A percentile compares a stretch with the other conserved stretches of the same genome.
Conservation (phyloP, 2,329 filamentous ascomycete genomes). For the Hypoxylon sp. region DNA sequence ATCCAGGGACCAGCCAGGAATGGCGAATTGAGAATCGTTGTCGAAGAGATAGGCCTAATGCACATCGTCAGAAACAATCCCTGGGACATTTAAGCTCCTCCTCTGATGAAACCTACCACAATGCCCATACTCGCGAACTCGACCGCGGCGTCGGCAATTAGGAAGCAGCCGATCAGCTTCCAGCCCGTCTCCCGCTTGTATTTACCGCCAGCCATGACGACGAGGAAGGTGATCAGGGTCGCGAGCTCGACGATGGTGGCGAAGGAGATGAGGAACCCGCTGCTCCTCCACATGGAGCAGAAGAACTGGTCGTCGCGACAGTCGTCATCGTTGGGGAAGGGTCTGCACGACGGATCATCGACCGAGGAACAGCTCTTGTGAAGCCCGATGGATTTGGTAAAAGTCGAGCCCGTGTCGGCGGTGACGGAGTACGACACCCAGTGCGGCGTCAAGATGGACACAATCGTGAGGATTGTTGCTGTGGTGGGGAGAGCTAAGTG, state of each 20-base stretch:
- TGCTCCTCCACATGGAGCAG: constrained; percentile 91
- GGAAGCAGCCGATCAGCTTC: constrained; percentile 78
- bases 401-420: constrained; percentile 62
- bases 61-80: constrained; percentile 2
- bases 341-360: constrained; percentile 71
- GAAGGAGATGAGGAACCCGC: constrained; percentile 90
- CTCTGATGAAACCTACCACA: constrained; percentile 73
- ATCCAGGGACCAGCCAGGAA: constrained; percentile 84
- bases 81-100: neutral
- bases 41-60: constrained; percentile 84
- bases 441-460: constrained; percentile 76
- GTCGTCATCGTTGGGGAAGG: constrained; percentile 77
- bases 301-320: constrained; percentile 81
- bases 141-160: constrained; percentile 75
- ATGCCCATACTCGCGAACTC: constrained; percentile 85
- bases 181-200: constrained; percentile 86
- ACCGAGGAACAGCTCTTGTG: constrained; percentile 84
- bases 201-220: constrained; percentile 84
- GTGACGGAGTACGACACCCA: constrained; percentile 78
- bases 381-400: constrained; percentile 79
- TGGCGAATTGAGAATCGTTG: constrained; percentile 84
- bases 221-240: constrained; percentile 82
- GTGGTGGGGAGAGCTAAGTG: constrained; percentile 40
- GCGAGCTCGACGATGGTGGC: constrained; percentile 86
- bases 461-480: constrained; percentile 81